These are phyloP conservation scores for Hypomyces perniciosus DNA, from an alignment of 2,329 filamentous ascomycete genomes.

Conservation along the genomic window DNA sequence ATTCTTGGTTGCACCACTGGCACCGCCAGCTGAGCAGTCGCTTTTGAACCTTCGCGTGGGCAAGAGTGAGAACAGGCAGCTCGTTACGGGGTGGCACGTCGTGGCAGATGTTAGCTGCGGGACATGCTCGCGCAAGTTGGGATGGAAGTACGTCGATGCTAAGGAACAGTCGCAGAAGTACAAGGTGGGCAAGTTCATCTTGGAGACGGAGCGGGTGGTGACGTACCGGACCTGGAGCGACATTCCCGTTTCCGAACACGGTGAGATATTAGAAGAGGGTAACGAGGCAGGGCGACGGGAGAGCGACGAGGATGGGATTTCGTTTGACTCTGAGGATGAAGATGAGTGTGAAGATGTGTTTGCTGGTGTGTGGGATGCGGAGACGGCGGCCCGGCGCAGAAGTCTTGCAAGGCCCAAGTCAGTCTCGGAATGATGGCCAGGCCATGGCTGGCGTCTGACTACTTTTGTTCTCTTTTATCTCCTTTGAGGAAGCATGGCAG, in stretches of 20 bases:
- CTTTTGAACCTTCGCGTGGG: constrained; percentile 53
- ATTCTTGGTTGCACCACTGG: constrained; percentile 48
- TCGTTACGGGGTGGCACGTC: constrained; percentile 57
- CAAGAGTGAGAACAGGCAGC: constrained; percentile 47
- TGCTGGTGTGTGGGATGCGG: constrained; percentile 54
- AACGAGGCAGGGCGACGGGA: constrained; percentile 2
- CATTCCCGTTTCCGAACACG: constrained; percentile 14
- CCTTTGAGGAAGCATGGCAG: too few species aligned
- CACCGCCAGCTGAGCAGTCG: constrained; percentile 21
- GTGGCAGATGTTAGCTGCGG: constrained; percentile 58
- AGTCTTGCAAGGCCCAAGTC: constrained; percentile 25
- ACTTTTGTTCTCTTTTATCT: too few species aligned
- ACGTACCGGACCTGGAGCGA: constrained; percentile 47
- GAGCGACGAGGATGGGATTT: not conserved
- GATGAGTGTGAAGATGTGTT: constrained; percentile 64
- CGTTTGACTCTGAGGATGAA: constrained; percentile 30
- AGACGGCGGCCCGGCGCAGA: constrained; percentile 42
- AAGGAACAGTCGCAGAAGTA: constrained; percentile 55
- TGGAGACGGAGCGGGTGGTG: constrained; percentile 55
- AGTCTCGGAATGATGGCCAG: constrained; percentile 1
- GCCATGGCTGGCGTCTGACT: not conserved
- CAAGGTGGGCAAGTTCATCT: constrained; percentile 63
- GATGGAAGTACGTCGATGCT: constrained; percentile 65
- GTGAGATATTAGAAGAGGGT: constrained; percentile 7
- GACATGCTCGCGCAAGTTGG: constrained; percentile 50